phyloP scores from a whole-genome alignment of 1,284 basidiomycete species.

The Phaffia rhodozyma region DNA sequence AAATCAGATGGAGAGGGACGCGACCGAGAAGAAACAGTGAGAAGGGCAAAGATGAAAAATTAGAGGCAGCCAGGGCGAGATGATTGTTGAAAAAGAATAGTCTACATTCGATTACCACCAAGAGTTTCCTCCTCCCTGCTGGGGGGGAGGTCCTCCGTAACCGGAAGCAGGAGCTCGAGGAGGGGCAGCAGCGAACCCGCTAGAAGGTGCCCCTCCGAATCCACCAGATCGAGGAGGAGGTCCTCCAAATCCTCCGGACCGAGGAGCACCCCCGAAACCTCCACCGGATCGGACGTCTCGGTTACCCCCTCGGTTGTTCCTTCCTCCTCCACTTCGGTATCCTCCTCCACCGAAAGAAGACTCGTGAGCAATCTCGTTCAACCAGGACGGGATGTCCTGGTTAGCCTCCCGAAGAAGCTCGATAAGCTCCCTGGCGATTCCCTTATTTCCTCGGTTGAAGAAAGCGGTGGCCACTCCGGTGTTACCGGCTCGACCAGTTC shows the following conservation, averaged over 20 bases:
- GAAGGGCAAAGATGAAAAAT: background rate
- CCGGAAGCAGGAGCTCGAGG: conserved; percentile 20
- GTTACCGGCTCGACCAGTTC: conserved; percentile 98
- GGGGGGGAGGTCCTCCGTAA: conserved; percentile 24
- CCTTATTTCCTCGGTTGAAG: conserved; percentile 84
- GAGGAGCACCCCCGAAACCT: conserved; percentile 44
- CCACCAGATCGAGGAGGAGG: conserved; percentile 37
- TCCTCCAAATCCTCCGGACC: conserved; percentile 45
- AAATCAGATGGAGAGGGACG: background rate
- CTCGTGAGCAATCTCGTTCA: conserved; percentile 77
- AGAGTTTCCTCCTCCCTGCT: conserved; percentile 25
- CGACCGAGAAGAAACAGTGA: background rate
- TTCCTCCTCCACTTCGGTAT: conserved; percentile 45
- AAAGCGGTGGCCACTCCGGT: conserved; percentile 90
- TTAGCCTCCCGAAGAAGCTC: conserved; percentile 93
- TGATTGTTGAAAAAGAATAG: conserved; percentile 1
- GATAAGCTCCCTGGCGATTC: conserved; percentile 81
- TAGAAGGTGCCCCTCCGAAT: conserved; percentile 29
- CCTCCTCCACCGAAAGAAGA: conserved; percentile 53
- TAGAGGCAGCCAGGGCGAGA: conserved; percentile 1
- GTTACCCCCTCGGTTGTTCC: conserved; percentile 33
- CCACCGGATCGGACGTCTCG: conserved; percentile 38
- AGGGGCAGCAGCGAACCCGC: conserved; percentile 25
- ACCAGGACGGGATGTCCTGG: conserved; percentile 88
- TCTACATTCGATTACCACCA: conserved; percentile 19